These are phyloP conservation scores for Rhododendron ovatum DNA, from an alignment of 148 eudicot genomes.

Conservation along the genomic window DNA sequence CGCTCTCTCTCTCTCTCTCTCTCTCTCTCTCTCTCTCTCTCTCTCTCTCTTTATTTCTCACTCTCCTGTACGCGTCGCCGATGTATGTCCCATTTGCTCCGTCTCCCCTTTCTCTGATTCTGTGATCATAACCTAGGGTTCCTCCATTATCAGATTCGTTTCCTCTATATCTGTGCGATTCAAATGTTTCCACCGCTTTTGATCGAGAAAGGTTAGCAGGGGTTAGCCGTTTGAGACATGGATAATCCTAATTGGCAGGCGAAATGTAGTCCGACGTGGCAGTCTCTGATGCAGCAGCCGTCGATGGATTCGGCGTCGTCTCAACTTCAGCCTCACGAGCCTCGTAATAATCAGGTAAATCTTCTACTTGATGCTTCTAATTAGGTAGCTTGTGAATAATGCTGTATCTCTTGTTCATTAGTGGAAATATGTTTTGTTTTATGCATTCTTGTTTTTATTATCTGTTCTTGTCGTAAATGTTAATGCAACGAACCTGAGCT, in stretches of 20 bases:
- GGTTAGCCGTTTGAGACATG: slow-evolving; percentile 14
- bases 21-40: not conserved
- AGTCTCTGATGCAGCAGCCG: slow-evolving; percentile 13
- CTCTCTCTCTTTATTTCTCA: too few species aligned
- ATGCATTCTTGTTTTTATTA: not conserved
- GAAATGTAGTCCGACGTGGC: slow-evolving; percentile 27
- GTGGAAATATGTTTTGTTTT: not conserved
- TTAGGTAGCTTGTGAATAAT: not conserved
- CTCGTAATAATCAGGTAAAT: slow-evolving; percentile 16
- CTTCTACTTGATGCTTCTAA: not conserved
- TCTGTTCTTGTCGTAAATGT: not conserved
- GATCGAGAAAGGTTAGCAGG: slow-evolving; percentile 12
- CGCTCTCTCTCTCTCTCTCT: not conserved
- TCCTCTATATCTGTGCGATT: not conserved
- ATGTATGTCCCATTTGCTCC: not conserved
- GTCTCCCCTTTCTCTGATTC: not conserved
- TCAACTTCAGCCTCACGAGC: slow-evolving; percentile 22
- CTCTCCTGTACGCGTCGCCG: too few species aligned
- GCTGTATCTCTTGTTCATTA: not conserved
- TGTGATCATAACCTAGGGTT: slow-evolving; percentile 8
- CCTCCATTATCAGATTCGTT: not conserved
- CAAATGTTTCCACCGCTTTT: not conserved
- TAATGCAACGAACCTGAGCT: not conserved
- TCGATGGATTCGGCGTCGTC: slow-evolving; percentile 20
- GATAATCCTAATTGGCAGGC: slow-evolving; percentile 33